phyloP scores from a whole-genome alignment of 306 rosid genomes.

The Vigna nakashimae region DNA sequence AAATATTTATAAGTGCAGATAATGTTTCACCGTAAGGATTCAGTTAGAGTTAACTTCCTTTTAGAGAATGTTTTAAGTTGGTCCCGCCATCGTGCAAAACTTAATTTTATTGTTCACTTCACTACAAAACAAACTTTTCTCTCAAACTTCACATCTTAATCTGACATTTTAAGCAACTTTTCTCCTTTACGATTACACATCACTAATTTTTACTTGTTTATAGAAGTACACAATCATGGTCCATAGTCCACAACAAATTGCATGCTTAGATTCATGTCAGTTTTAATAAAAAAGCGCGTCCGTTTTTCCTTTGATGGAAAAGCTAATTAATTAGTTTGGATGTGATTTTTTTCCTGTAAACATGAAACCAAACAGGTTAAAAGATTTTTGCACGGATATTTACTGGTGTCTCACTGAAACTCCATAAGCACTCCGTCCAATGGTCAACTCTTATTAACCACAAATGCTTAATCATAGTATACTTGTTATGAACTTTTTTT shows the following conservation, averaged over 20 bases:
- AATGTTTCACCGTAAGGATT: too few relatives aligned
- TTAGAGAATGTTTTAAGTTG: neutral
- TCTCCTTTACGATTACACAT: neutral
- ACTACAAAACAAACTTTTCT: neutral
- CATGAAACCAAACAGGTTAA: neutral
- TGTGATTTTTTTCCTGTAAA: neutral
- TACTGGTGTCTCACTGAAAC: neutral
- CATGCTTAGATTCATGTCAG: neutral
- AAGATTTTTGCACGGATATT: neutral
- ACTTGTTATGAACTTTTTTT: conserved; percentile 13
- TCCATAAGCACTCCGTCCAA: neutral
- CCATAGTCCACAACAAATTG: neutral
- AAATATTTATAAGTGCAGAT: too few relatives aligned
- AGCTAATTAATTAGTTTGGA: neutral
- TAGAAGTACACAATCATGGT: neutral
- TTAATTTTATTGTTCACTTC: neutral
- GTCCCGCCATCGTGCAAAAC: neutral
- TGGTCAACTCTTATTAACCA: neutral
- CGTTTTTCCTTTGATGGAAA: neutral
- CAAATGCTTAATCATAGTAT: neutral
- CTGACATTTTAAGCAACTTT: neutral
- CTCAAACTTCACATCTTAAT: neutral
- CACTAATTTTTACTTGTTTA: neutral
- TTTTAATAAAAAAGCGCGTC: neutral
- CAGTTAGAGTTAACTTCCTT: too few relatives aligned